A percentile compares a stretch with the other conserved stretches of the same genome.
Conservation (phyloP, 2,329 filamentous ascomycete genomes). For the Pestalotiopsis fici region DNA sequence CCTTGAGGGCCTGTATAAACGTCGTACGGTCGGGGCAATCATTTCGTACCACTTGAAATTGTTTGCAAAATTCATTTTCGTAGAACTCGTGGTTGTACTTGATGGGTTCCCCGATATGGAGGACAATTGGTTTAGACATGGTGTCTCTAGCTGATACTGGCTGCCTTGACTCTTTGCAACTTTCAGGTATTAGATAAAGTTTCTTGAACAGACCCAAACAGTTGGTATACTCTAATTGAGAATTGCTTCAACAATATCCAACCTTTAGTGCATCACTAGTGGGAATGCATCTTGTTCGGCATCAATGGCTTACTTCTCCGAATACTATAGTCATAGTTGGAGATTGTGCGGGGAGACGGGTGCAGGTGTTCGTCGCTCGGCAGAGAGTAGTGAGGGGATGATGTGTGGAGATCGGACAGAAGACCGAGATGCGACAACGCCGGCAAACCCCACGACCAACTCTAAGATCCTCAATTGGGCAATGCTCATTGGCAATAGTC, state of each 20-base stretch:
- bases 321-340: background rate
- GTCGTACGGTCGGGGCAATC: constrained; percentile 33
- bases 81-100: constrained; percentile 47
- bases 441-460: background rate
- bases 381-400: background rate
- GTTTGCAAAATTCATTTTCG: constrained; percentile 34
- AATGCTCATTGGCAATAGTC: background rate
- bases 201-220: background rate
- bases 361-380: background rate
- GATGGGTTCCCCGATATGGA: constrained; percentile 46
- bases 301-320: background rate
- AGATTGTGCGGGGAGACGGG: background rate
- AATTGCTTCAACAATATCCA: background rate
- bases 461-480: background rate
- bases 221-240: background rate
- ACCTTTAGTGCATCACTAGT: background rate
- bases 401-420: constrained; percentile 1
- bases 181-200: background rate
- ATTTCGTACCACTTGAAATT: constrained; percentile 41
- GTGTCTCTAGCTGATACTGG: background rate
- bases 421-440: background rate
- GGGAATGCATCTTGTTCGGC: background rate
- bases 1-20: constrained; percentile 42
- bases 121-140: constrained; percentile 33
- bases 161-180: background rate